Evolutionary conservation across 129 eudicot genomes (phyloP).

Genomic region (carrot (Daucus carota)): DNA sequence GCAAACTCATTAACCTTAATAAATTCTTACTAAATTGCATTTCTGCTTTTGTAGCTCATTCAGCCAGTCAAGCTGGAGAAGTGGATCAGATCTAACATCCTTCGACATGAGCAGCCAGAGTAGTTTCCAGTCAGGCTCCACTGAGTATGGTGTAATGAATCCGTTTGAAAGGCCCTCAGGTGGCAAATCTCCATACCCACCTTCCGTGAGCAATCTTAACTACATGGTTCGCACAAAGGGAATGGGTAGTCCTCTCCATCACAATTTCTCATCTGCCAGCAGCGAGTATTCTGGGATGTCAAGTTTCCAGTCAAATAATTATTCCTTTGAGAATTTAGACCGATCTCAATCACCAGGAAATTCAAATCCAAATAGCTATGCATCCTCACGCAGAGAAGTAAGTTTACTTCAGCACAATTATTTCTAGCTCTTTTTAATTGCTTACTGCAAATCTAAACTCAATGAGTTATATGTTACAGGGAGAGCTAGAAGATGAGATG

Average conservation of each 20-base stretch:
- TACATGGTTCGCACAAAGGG: conserved; percentile 20
- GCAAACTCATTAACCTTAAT: not conserved
- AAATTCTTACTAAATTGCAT: not conserved
- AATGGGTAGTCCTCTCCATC: conserved; percentile 10
- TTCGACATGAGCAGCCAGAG: conserved; percentile 14
- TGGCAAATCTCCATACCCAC: conserved; percentile 13
- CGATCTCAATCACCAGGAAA: conserved; percentile 20
- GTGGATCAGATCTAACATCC: conserved; percentile 26
- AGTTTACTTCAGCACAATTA: conserved; percentile 13
- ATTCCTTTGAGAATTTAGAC: conserved; percentile 27
- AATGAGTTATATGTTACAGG: conserved; percentile 17
- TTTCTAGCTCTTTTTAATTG: not conserved
- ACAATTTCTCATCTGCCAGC: conserved; percentile 11
- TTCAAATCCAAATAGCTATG: conserved; percentile 20
- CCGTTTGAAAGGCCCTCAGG: conserved; percentile 2
- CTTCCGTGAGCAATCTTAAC: conserved; percentile 18
- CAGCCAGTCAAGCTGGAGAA: conserved; percentile 37
- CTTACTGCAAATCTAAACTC: not conserved
- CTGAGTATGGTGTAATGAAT: conserved; percentile 8
- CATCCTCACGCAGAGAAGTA: conserved; percentile 32
- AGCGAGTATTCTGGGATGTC: conserved; percentile 24
- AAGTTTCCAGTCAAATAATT: conserved; percentile 27
- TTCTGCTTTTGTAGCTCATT: conserved; percentile 5
- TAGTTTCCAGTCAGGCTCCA: not conserved
- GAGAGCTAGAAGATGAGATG: conserved; percentile 43